Evolutionary conservation across 2,329 filamentous ascomycete species (phyloP).

Genomic region (Macroventuria anomochaeta): DNA sequence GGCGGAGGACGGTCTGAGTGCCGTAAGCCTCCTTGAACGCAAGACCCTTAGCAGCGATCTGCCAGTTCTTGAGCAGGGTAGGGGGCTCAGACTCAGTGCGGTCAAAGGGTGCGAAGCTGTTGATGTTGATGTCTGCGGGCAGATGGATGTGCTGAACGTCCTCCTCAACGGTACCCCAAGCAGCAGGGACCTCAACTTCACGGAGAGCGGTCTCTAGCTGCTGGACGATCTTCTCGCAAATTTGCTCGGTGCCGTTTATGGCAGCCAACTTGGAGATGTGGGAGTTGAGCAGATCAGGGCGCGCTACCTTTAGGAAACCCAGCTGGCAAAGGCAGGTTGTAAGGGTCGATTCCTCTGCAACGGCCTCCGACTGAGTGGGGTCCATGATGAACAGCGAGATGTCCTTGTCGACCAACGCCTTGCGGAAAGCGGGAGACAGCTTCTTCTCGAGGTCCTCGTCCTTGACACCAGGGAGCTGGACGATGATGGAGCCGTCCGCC

Average conservation of each 20-base stretch:
- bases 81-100: slow-evolving; percentile 75
- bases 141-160: slow-evolving; percentile 59
- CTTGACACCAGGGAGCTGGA: slow-evolving; percentile 81
- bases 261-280: slow-evolving; percentile 70
- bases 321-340: slow-evolving; percentile 76
- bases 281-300: slow-evolving; percentile 68
- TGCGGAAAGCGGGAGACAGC: slow-evolving; percentile 73
- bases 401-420: slow-evolving; percentile 71
- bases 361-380: slow-evolving; percentile 68
- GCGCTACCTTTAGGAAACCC: slow-evolving; percentile 80
- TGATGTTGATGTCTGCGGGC: slow-evolving; percentile 71
- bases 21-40: slow-evolving; percentile 94
- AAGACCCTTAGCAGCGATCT: slow-evolving; percentile 83
- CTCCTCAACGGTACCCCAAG: slow-evolving; percentile 79
- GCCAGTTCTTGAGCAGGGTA: slow-evolving; percentile 75
- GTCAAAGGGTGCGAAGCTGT: slow-evolving; percentile 82
- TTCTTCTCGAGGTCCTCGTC: slow-evolving; percentile 90
- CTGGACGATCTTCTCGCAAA: slow-evolving; percentile 65
- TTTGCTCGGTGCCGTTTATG: slow-evolving; percentile 65
- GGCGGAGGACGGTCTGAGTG: slow-evolving; percentile 75
- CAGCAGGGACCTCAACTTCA: slow-evolving; percentile 74
- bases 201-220: slow-evolving; percentile 73
- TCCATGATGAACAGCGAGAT: slow-evolving; percentile 80
- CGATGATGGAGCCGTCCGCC: slow-evolving; percentile 72
- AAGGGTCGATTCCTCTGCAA: slow-evolving; percentile 67